phyloP scores from a whole-genome alignment of 768 basidiomycete genomes.

The Phaeotremella skinneri region DNA sequence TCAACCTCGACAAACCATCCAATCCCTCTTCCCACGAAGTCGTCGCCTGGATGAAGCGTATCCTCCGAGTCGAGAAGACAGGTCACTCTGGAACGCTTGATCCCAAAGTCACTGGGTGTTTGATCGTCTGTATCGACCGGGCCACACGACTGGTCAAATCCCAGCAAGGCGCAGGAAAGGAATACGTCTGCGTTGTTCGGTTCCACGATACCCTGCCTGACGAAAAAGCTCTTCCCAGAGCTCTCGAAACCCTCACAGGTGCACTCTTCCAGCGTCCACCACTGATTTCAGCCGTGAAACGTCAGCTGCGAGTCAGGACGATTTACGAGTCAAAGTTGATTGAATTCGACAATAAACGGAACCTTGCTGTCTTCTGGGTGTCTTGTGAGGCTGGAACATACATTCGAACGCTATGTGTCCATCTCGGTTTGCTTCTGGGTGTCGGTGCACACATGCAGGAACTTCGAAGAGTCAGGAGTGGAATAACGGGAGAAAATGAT shows the following conservation, averaged over 20 bases:
- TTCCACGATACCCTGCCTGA: constrained; percentile 78
- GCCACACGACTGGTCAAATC: constrained; percentile 97
- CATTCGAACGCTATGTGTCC: constrained; percentile 90
- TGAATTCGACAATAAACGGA: constrained; percentile 96
- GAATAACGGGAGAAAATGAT: constrained; percentile 95
- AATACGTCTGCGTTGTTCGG: constrained; percentile 95
- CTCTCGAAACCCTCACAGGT: constrained; percentile 93
- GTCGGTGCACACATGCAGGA: constrained; percentile 99
- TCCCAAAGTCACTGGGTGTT: constrained; percentile 97
- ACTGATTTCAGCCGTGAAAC: constrained; percentile 97
- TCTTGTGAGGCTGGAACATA: constrained; percentile 90
- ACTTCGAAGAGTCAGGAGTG: constrained; percentile 85
- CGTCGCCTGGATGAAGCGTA: constrained; percentile 97
- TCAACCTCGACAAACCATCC: constrained; percentile 98
- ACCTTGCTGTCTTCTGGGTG: constrained; percentile 96
- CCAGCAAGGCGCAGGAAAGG: constrained; percentile 99
- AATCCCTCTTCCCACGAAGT: constrained; percentile 99
- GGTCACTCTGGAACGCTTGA: constrained; percentile 98
- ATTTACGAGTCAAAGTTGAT: constrained; percentile 93
- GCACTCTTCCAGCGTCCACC: constrained; percentile 99
- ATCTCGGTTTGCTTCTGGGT: constrained; percentile 86
- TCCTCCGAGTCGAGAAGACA: constrained; percentile 93
- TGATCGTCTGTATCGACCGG: constrained; percentile 98
- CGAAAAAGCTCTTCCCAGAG: constrained; percentile 82
- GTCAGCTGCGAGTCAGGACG: constrained; percentile 93